phyloP scores from a whole-genome alignment of 2,329 filamentous ascomycete genomes.

The Pestalotiopsis sp. region DNA sequence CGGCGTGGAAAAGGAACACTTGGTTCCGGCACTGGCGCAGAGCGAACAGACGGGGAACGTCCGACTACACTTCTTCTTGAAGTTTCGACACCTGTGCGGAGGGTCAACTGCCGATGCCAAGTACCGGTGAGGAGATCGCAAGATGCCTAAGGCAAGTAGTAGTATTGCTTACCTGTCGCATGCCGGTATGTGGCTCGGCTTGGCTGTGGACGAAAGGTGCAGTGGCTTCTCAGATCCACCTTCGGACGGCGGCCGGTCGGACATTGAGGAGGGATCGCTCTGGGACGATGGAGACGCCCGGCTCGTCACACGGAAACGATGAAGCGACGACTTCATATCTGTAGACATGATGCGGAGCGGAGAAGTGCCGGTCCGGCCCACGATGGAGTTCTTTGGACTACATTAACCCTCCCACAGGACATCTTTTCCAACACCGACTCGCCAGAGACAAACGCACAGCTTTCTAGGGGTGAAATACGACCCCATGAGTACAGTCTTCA shows the following conservation, averaged over 20 bases:
- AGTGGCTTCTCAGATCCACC: constrained; percentile 23
- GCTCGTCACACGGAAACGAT: constrained; percentile 29
- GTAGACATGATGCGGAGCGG: constrained; percentile 10
- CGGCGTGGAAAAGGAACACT: constrained; percentile 38
- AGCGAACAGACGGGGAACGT: constrained; percentile 42
- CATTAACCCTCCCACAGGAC: not conserved
- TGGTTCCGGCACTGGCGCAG: constrained; percentile 40
- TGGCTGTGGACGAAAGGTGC: constrained; percentile 27
- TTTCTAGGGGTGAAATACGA: not conserved
- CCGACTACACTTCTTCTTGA: constrained; percentile 49
- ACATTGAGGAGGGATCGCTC: constrained; percentile 14
- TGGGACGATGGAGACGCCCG: constrained; percentile 17
- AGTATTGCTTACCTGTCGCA: constrained; percentile 33
- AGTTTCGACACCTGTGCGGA: constrained; percentile 39
- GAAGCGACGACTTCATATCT: constrained; percentile 24
- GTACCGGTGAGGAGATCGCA: not conserved
- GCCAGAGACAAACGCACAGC: not conserved
- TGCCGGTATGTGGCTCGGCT: constrained; percentile 29
- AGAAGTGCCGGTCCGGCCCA: not conserved
- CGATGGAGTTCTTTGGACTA: not conserved
- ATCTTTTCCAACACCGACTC: not conserved
- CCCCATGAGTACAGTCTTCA: not conserved
- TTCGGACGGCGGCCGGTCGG: constrained; percentile 22
- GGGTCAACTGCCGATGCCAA: not conserved
- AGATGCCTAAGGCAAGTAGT: not conserved